These are phyloP conservation scores for Globisporangium uncinulatum DNA, from an alignment of 352 stramenopile species.

Conservation along the genomic window DNA sequence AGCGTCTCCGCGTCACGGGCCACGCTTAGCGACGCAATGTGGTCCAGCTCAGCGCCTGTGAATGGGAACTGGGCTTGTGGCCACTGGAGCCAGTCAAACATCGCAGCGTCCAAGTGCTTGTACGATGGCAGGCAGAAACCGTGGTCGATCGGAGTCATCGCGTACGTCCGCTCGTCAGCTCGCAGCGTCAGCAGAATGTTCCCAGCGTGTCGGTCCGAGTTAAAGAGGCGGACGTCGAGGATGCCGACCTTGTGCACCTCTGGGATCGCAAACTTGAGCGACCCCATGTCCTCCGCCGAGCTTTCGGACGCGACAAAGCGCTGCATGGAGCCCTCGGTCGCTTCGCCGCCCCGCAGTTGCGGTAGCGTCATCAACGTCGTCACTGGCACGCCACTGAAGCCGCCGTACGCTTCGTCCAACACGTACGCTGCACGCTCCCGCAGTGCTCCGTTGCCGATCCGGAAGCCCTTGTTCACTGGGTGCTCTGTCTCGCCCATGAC, in stretches of 20 bases:
- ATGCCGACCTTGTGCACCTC: conserved; percentile 90
- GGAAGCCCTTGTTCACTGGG: conserved; percentile 81
- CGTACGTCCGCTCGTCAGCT: conserved; percentile 56
- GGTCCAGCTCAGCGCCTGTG: conserved; percentile 63
- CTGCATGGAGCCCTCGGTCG: conserved; percentile 85
- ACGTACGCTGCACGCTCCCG: conserved; percentile 83
- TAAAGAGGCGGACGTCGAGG: conserved; percentile 84
- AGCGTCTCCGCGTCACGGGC: conserved; percentile 52
- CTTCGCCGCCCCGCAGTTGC: conserved; percentile 36
- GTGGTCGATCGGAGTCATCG: conserved; percentile 87
- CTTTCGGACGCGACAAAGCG: conserved; percentile 74
- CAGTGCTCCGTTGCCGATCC: conserved; percentile 77
- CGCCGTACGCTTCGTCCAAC: conserved; percentile 68
- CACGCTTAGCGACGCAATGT: conserved; percentile 66
- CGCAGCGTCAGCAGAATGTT: conserved; percentile 75
- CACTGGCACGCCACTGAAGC: conserved; percentile 80
- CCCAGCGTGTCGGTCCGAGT: conserved; percentile 83
- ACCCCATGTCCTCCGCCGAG: conserved; percentile 85
- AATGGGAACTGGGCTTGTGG: conserved; percentile 86
- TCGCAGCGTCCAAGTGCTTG: conserved; percentile 74
- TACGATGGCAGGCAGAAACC: conserved; percentile 83
- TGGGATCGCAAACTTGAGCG: conserved; percentile 76
- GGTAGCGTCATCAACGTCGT: conserved; percentile 71
- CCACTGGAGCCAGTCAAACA: conserved; percentile 87
- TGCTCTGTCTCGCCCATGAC: conserved; percentile 78